Evolutionary conservation across 257 asterid species (phyloP).

Genomic region (Primulina huaijiensis): DNA sequence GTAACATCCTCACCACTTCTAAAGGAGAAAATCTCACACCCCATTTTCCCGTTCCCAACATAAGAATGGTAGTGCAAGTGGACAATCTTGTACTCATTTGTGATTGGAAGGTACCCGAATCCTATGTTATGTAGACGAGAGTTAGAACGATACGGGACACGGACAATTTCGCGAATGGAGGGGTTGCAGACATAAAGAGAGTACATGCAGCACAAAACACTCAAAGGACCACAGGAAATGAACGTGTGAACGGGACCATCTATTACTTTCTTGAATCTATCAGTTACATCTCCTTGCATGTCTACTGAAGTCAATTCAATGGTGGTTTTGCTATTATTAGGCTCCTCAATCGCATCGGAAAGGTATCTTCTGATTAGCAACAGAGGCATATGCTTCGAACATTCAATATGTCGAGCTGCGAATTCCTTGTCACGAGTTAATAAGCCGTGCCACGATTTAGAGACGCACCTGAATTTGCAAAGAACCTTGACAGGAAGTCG

Average conservation of each 20-base stretch:
- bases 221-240: slow-evolving; percentile 37
- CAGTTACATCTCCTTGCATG: slow-evolving; percentile 34
- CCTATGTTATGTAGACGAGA: slow-evolving; percentile 40
- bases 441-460: slow-evolving; percentile 37
- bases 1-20: slow-evolving; percentile 19
- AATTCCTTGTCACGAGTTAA: slow-evolving; percentile 32
- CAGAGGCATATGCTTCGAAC: slow-evolving; percentile 35
- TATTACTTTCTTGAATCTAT: slow-evolving; percentile 29
- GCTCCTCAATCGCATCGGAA: slow-evolving; percentile 26
- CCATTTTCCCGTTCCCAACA: slow-evolving; percentile 33
- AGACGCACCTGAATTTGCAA: slow-evolving; percentile 43
- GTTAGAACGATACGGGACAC: slow-evolving; percentile 28
- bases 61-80: slow-evolving; percentile 34
- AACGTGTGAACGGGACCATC: slow-evolving; percentile 40
- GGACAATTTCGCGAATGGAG: slow-evolving; percentile 32
- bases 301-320: slow-evolving; percentile 43
- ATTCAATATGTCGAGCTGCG: slow-evolving; percentile 27
- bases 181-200: slow-evolving; percentile 44
- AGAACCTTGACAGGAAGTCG: slow-evolving; percentile 38
- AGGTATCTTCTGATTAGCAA: slow-evolving; percentile 33
- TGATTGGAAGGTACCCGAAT: slow-evolving; percentile 39
- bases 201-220: slow-evolving; percentile 33
- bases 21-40: slow-evolving; percentile 45
- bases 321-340: slow-evolving; percentile 27
- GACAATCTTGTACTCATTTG: slow-evolving; percentile 40